Percentiles rank a stretch among this genome's conserved stretches.
Conservation (phyloP, 192 early-diverging fungal genomes). For the Dimargaris cristalligena region DNA sequence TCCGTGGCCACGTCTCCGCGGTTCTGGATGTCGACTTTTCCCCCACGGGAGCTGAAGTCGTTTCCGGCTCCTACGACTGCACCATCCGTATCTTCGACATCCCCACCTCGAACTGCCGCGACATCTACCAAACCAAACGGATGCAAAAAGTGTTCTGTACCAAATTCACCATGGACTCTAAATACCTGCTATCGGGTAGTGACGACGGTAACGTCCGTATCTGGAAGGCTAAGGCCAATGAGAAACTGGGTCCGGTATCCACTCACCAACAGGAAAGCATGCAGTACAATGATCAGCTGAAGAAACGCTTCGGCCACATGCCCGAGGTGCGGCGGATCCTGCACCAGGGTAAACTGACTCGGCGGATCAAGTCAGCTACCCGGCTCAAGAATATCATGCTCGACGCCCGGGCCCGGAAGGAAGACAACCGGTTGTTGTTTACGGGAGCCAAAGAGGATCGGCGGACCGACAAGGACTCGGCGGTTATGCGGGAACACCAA, state of each 20-base stretch:
- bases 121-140: conserved; percentile 94
- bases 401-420: too few relatives aligned
- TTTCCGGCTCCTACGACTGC: conserved; percentile 90
- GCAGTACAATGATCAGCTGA: conserved; percentile 75
- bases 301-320: conserved; percentile 82
- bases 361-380: too few relatives aligned
- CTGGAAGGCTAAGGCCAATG: conserved; percentile 90
- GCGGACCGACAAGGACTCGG: too few relatives aligned
- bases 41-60: conserved; percentile 90
- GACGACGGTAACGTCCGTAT: conserved; percentile 96
- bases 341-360: too few relatives aligned
- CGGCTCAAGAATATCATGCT: too few relatives aligned
- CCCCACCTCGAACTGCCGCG: conserved; percentile 54
- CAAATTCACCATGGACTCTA: conserved; percentile 84
- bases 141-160: conserved; percentile 96
- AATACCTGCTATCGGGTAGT: conserved; percentile 84
- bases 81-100: conserved; percentile 73
- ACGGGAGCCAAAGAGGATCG: too few relatives aligned
- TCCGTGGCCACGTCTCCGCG: conserved; percentile 94
- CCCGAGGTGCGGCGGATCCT: conserved; percentile 77
- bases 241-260: conserved; percentile 59
- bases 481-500: too few relatives aligned
- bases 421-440: too few relatives aligned
- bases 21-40: conserved; percentile 96
- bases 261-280: conserved; percentile 59